Percentiles rank a stretch among this genome's conserved stretches.
Evolutionary conservation across 148 eudicot species (phyloP).

Genomic region (Rhododendron ovatum): DNA sequence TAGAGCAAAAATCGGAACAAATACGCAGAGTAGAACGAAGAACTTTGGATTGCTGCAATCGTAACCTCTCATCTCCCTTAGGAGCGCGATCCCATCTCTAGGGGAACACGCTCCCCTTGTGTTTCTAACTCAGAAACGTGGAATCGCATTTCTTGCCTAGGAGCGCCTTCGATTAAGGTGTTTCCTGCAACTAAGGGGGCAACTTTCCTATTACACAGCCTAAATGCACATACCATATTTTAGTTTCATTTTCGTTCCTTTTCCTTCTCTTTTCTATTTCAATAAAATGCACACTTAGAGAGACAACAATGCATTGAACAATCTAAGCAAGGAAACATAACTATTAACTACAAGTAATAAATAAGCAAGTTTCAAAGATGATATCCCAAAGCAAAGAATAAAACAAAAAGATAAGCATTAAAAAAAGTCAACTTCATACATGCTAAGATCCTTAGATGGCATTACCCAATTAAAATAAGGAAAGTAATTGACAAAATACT

Average conservation of each 20-base stretch:
- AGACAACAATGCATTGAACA: not conserved
- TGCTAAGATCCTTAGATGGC: not conserved
- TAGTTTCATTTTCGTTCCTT: not conserved
- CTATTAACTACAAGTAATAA: not conserved
- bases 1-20: not conserved
- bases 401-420: too few relatives aligned
- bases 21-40: not conserved
- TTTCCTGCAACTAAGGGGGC: not conserved
- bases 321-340: not conserved
- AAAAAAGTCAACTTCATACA: not conserved
- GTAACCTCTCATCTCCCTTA: not conserved
- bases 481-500: not conserved
- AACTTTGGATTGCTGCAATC: not conserved
- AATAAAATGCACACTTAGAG: not conserved
- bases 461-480: not conserved
- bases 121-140: not conserved
- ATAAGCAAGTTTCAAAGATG: not conserved
- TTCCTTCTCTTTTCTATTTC: not conserved
- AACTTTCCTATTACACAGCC: not conserved
- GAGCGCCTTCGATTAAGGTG: not conserved
- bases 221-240: not conserved
- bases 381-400: not conserved
- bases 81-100: not conserved
- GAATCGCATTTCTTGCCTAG: not conserved
- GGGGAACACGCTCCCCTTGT: not conserved